Percentiles rank a stretch among this genome's conserved stretches.
phyloP scores from a whole-genome alignment of 345 rosid species.

The Aquilaria sinensis region DNA sequence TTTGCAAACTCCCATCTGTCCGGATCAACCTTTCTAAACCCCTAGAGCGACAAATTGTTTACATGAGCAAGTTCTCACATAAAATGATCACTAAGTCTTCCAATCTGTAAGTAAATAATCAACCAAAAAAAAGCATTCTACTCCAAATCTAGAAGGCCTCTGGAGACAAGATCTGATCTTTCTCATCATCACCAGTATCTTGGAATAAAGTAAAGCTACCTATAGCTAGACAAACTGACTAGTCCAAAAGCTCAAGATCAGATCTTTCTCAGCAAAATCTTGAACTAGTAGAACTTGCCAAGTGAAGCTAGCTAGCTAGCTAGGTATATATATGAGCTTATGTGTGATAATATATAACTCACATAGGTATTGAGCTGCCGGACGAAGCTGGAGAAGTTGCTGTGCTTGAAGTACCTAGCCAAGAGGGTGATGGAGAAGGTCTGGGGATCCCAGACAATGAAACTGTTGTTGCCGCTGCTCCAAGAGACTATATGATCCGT shows the following conservation, averaged over 20 bases:
- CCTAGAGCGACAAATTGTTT: conserved; percentile 27
- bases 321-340: too few relatives aligned
- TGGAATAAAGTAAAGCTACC: too few relatives aligned
- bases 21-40: conserved; percentile 70
- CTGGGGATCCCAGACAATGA: conserved; percentile 77
- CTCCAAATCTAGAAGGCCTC: too few relatives aligned
- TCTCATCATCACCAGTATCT: too few relatives aligned
- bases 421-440: conserved; percentile 50
- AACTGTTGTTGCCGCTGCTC: conserved; percentile 57
- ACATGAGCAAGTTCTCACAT: too few relatives aligned
- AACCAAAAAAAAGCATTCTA: too few relatives aligned
- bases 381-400: conserved; percentile 80
- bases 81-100: too few relatives aligned
- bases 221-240: neutral
- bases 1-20: conserved; percentile 75
- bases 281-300: too few relatives aligned
- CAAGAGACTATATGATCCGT: conserved; percentile 72
- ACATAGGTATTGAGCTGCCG: conserved; percentile 82
- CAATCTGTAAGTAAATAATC: too few relatives aligned
- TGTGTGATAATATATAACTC: conserved; percentile 14
- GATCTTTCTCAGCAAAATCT: too few relatives aligned
- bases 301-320: too few relatives aligned
- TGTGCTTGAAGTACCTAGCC: conserved; percentile 78
- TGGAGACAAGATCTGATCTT: too few relatives aligned
- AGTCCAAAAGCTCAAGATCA: neutral